Evolutionary conservation across 108 stramenopile species (phyloP), one percentile per base, ranked within the genome.

Genomic region (Stephanodiscus triporus): DNA sequence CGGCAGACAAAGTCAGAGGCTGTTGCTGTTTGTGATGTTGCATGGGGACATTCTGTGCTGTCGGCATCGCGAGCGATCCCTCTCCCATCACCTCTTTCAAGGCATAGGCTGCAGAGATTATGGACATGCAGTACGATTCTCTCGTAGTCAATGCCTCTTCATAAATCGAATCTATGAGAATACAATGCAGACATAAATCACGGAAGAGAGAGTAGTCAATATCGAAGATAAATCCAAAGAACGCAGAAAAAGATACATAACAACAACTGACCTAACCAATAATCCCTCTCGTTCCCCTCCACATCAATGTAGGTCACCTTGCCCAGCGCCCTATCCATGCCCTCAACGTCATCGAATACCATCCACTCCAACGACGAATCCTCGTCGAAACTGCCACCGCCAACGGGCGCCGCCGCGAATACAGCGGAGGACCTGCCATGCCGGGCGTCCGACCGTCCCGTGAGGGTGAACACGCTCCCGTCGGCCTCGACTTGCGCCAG

Each of bases 91-190:
- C 40, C 40, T 59, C 65, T 40, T 75, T 77, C 37, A 91, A 69
- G 20, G 85, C 86, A 20, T 76, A 68, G 17, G 92, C 90, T 29
- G 89, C 81, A 49, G 81, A 84, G 58, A 83, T 72, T 10, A 94
- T 49, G 10, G 87, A 79, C 34, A 77, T 67, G 61, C 90, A 88
- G 66, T 94, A 94, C 22, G 86, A 77, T 76, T 94, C 89, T 48
- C 92, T 84, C 2, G 83, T 84, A 16, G 84, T 69, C 54, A 87
- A 30, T 10, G 92, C 92, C 65, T 89, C 89, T 75, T 91, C 87
- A 40, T 89, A 88, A 16, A 94, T 79, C 37, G 76, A 72, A 80
- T 94, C 92, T 80, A 80, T 47, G 30, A 61, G 32, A 63, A 29
- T 1, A 63, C 16, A 38, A 20, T n/a, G 22, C 32, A n/a, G 56